Evolutionary conservation across 1,139 yeast species (phyloP).

Genomic region (Yamadazyma atlantica): DNA sequence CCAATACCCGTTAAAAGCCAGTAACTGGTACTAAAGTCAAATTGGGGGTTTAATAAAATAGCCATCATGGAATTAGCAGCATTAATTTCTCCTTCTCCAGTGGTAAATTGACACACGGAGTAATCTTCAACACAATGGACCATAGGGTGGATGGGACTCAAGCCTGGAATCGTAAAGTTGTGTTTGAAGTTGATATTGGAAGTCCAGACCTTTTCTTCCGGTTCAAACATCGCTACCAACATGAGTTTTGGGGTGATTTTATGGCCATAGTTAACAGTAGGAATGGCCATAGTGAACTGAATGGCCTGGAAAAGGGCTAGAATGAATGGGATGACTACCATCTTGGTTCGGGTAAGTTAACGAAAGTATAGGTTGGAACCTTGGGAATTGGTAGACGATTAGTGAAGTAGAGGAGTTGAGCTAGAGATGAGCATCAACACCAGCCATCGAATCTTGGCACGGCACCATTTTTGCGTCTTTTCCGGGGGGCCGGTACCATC

Average conservation of each 20-base stretch:
- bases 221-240: slow-evolving; percentile 55
- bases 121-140: slow-evolving; percentile 56
- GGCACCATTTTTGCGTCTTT: too few relatives aligned
- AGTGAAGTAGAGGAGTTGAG: background rate
- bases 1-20: slow-evolving; percentile 68
- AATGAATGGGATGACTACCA: too few relatives aligned
- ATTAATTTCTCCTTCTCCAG: slow-evolving; percentile 70
- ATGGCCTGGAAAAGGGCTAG: background rate
- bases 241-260: slow-evolving; percentile 48
- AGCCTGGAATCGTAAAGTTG: slow-evolving; percentile 60
- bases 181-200: slow-evolving; percentile 45
- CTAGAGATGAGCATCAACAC: too few relatives aligned
- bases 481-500: background rate
- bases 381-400: background rate
- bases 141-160: slow-evolving; percentile 59
- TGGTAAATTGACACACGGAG: slow-evolving; percentile 59
- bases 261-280: slow-evolving; percentile 3
- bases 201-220: slow-evolving; percentile 58
- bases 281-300: background rate
- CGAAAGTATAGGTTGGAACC: too few relatives aligned
- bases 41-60: slow-evolving; percentile 50
- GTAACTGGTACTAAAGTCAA: slow-evolving; percentile 60
- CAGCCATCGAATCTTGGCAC: too few relatives aligned
- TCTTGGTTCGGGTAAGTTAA: too few relatives aligned
- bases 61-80: slow-evolving; percentile 65